Base-by-base conservation (phyloP, 2,329 filamentous ascomycete genomes). In the Erysiphe neolycopersici region DNA sequence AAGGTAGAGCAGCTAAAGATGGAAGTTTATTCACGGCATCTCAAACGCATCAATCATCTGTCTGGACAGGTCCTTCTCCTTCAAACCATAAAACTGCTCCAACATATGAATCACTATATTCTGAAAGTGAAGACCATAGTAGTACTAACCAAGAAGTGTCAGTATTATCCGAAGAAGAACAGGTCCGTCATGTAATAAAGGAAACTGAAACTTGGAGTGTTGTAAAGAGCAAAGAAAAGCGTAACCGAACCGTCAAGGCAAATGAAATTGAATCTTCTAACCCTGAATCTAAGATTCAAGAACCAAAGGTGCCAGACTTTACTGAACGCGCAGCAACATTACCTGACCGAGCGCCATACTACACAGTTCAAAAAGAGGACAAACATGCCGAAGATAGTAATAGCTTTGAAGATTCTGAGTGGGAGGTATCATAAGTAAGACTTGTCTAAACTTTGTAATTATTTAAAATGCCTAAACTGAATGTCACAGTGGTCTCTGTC, bases 1-100 rank as follows among this genome's bases (percentile, higher is more conserved):
- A 91, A 59, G 84, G 84, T 47, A 73, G 80, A 51, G 67, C 81
- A 38, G 79, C 82, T 44, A 83, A 82, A 66, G 85, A 89, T 52
- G 84, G 85, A 38, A 73, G 70, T 14, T 59, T 64, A 46, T 76
- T 69, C 56, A 62, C 64, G 56, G 64, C 67, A 8, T 56, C 58
- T 43, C 55, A 60, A 43, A 52, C 58, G 45, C 64, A 62, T 43
- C 59, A 58, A 22, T 60, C 62, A 44, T 64, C 63, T 30, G 60
- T 59, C 38, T 67, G 64, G 63, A 61, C 59, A 44, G 57, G 60
- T 44, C 50, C 59, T 45, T 50, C 59, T 30, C 36, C 47, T 43
- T 49, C 47, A 2, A 51, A 51, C 18, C 59, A 58, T 48, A 49
- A 56, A 14, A 33, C 36, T 31, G 35, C 17, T 18, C 10, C 37